These are phyloP conservation scores for Colletotrichum musae DNA, from an alignment of 2,329 filamentous ascomycete species.

Conservation along the genomic window DNA sequence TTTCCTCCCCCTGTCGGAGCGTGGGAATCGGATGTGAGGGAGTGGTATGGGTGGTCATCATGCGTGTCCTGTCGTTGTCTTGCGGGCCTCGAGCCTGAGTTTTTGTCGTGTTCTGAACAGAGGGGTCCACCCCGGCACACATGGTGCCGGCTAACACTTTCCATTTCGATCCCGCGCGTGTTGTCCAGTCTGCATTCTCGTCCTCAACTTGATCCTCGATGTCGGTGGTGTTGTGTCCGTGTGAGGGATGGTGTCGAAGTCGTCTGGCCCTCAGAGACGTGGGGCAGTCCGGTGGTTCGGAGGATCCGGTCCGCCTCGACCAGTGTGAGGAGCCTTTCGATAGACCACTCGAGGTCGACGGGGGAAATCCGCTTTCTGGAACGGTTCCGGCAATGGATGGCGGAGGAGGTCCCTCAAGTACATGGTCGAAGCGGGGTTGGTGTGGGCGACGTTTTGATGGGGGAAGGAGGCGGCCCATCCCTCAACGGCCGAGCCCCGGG, in stretches of 20 bases:
- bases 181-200: background rate
- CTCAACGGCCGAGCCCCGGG: background rate
- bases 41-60: slow-evolving; percentile 18
- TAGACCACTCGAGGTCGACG: too few relatives aligned
- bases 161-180: slow-evolving; percentile 5
- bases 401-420: too few relatives aligned
- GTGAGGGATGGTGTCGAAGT: too few relatives aligned
- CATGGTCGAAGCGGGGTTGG: background rate
- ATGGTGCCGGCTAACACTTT: slow-evolving; percentile 6
- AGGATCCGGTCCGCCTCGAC: too few relatives aligned
- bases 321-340: too few relatives aligned
- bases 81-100: slow-evolving; percentile 2
- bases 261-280: too few relatives aligned
- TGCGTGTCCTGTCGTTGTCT: slow-evolving; percentile 24
- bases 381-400: too few relatives aligned
- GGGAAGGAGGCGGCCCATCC: background rate
- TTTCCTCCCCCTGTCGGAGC: background rate
- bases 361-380: too few relatives aligned
- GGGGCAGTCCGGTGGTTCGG: too few relatives aligned
- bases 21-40: slow-evolving; percentile 10
- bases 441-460: background rate
- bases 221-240: too few relatives aligned
- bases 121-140: slow-evolving; percentile 10
- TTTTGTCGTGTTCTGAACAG: slow-evolving; percentile 24
- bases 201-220: too few relatives aligned